Evolutionary conservation across 1,284 basidiomycete species (phyloP).

Genomic region (Pyrrhoderma noxium): DNA sequence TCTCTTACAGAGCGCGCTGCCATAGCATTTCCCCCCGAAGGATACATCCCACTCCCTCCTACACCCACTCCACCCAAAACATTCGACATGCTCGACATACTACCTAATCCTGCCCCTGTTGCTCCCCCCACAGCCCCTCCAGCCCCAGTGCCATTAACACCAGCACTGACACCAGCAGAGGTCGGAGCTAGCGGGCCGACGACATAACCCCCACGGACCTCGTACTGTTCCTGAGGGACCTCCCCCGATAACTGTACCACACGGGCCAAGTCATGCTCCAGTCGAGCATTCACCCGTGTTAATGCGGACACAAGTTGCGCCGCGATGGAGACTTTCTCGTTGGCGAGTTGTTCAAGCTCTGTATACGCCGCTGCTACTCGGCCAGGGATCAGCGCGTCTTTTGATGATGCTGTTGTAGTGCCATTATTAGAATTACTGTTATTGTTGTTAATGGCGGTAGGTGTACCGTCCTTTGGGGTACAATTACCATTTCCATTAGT

Average conservation of each 20-base stretch:
- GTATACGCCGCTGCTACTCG: slow-evolving; percentile 8
- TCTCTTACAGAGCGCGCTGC: slow-evolving; percentile 10
- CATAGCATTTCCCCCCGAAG: neutral
- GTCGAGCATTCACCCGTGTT: slow-evolving; percentile 13
- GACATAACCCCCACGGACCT: slow-evolving; percentile 16
- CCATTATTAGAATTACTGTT: too few species aligned
- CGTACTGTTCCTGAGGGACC: slow-evolving; percentile 12
- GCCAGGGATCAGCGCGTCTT: slow-evolving; percentile 14
- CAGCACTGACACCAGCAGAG: slow-evolving; percentile 8
- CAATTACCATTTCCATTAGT: slow-evolving; percentile 11
- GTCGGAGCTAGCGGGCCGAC: slow-evolving; percentile 15
- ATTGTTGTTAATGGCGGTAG: too few species aligned
- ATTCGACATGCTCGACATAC: too few species aligned
- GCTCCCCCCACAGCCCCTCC: too few species aligned
- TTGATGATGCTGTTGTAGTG: neutral
- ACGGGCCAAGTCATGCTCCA: slow-evolving; percentile 14
- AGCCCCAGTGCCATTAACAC: slow-evolving; percentile 6
- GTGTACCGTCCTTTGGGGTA: slow-evolving; percentile 5
- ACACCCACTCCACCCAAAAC: too few species aligned
- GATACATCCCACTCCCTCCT: too few species aligned
- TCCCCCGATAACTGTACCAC: slow-evolving; percentile 16
- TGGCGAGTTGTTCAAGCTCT: slow-evolving; percentile 9
- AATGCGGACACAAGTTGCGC: slow-evolving; percentile 11
- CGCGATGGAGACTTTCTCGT: slow-evolving; percentile 13
- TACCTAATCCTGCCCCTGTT: too few species aligned